Base-by-base conservation (phyloP, 306 rosid species). In the Pterocarpus macrocarpus region DNA sequence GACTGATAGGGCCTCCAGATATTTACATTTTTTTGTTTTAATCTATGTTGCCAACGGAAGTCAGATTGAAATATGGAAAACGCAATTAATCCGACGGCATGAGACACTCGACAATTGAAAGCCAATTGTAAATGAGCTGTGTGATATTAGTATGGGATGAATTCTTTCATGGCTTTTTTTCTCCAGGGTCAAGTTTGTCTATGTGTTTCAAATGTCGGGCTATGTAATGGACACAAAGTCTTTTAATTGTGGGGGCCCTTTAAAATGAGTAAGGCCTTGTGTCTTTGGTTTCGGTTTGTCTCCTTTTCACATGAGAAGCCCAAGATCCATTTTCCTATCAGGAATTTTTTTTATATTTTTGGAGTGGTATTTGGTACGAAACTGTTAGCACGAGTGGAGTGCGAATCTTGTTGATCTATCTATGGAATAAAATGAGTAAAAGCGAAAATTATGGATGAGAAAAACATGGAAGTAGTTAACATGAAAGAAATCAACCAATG, bases 61-160 rank as follows among this genome's bases (percentile, higher is more conserved):
- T 77, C 55, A 16, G 41, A 64, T 45, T 63, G 52, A 56, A 3
- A 43, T 62, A 11, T 63, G 34, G 61, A 44, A 28, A 58, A 59
- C 41, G 57, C 69, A 13, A 62, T 62, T 62, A 43, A 43, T 43
- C 28, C 10, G 38, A 55, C 14, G 5, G 4, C 52, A 17, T 1
- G 28, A 56, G 38, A 15, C 13, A 32, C 65, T 5, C 61, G 50
- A 64, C 77, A 72, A 72, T 56, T 35, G 53, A 57, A 73, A 73
- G 39, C 43, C 53, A 11, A 10, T 64, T 55, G n/a, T 53, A 3
- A 22, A 22, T 22, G 28, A 22, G 28, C 28, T 1, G 28, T 22
- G 28, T 22, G 28, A 22, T 22, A 22, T 22, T 22, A 22, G 1
- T 22, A 1, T 22, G 28, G 28, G 28, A 22, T 22, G 28, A 22